Evolutionary conservation across 495 filamentous ascomycete genomes (phyloP), one percentile per base, ranked within the genome.

Genomic region (Penicillium maclennaniae): DNA sequence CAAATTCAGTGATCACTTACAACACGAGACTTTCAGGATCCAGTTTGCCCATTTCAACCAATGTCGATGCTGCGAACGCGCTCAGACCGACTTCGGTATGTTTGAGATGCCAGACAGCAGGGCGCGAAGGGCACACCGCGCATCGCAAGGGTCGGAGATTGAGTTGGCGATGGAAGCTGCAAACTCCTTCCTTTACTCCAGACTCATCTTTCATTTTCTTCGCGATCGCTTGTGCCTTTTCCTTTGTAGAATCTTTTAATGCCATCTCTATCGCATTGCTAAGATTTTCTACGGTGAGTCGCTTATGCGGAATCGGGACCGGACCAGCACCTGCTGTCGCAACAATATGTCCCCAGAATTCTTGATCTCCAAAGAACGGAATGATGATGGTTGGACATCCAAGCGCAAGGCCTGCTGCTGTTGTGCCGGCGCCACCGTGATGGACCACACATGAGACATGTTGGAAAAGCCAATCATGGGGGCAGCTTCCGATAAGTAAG

Each of bases 281-380:
- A 7, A 95, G 68, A 0, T 76, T 81, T 4, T 82, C 77, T 0
- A 79, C 74, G 0, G 79, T 89, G 20, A 95, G 71, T 20, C 81
- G 74, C 58, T 85, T 87, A 65, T 83, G 79, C 0, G 87, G 85
- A 51, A 91, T 87, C 0, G 89, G 88, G 0, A 66, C 56, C 0
- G 88, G 88, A 4, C 89, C 89, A 1, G 88, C 89, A 6, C 86
- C 85, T 16, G 87, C 83, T 41, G 69, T 74, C 3, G 84, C 83
- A 19, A 92, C 80, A 78, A 92, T 88, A 1, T 79, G 71, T 16
- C 88, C 89, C 89, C 89, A 92, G 54, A 91, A 92, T 1, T 86
- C 84, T 61, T 92, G 88, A 50, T 92, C 89, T 5, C 89, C 89
- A 59, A 93, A 92, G 70, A 93, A 93, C 0, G 89, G 89, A 8